Base-by-base conservation (phyloP, 2,329 filamentous ascomycete species). In the Neoascochyta sp. region DNA sequence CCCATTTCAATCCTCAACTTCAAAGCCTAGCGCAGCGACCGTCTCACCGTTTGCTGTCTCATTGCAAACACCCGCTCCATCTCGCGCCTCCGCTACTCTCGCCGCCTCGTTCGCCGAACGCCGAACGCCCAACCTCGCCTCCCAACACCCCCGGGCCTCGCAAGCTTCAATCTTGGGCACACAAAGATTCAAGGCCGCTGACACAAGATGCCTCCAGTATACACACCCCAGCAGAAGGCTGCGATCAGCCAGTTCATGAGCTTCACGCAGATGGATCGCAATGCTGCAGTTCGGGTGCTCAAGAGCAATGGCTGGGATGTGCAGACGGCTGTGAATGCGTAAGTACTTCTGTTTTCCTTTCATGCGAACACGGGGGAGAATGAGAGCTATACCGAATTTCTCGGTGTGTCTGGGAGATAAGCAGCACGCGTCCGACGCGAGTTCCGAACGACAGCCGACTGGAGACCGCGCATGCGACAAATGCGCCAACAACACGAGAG, bases 281-380 rank as follows among this genome's bases (percentile, higher is more conserved):
- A 54, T 23, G 64, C 61, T 10, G 69, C 69, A 14, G 57, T 64
- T 30, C 45, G 69, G 51, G 32, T 65, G 32, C 58, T 73, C 24
- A 70, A 69, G 48, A 60, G 57, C 37, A 52, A 65, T 36, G 61
- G 57, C 27, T 73, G 69, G 69, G 67, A 70, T 41, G 45, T 61
- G 14, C 50, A 65, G 21, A 50, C 48, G 10, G 69, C 69, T 17
- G 60, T 70, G 15, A 70, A 72, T 45, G 52, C 57, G 69, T 73
- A 64, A 57, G 67, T 69, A 29, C 15, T 18, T 23, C 17, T 24
- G 32, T 35, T 34, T 30, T 30, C 32, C 26, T 24, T 19, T 33
- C 19, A 3, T 14, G 12, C n/a, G n/a, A n/a, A n/a, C n/a, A n/a
- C n/a, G n/a, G n/a, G n/a, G n/a, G n/a, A n/a, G n/a, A n/a, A n/a